Percentiles rank a stretch among this genome's conserved stretches.
These are phyloP conservation scores for Corchorus olitorius DNA, from an alignment of 345 rosid genomes.

Conservation along the genomic window DNA sequence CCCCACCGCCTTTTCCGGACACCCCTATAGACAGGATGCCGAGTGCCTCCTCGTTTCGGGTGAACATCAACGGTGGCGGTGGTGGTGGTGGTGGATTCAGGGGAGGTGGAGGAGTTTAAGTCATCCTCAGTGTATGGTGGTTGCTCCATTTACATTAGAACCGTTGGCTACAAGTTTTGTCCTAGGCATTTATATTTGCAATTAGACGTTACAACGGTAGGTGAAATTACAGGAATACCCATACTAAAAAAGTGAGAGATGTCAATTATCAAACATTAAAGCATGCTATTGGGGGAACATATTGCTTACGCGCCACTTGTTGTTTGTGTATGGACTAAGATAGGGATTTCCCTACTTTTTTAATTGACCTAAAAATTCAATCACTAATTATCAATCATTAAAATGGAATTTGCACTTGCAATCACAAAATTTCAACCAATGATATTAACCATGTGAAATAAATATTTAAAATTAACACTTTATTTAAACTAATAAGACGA, in stretches of 20 bases:
- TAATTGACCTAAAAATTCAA: no score
- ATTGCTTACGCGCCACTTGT: conserved; percentile 15
- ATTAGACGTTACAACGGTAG: not conserved
- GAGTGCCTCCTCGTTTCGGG: conserved; percentile 32
- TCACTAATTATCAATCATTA: no score
- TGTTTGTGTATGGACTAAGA: not conserved
- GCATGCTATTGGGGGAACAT: not conserved
- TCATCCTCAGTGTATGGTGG: conserved; percentile 43
- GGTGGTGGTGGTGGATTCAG: conserved; percentile 25
- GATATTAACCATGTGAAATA: no score
- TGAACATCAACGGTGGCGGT: conserved; percentile 1
- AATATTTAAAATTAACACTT: no score
- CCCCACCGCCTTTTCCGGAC: conserved; percentile 89
- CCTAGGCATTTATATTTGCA: conserved; percentile 32
- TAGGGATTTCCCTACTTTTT: not conserved
- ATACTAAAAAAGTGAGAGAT: not conserved
- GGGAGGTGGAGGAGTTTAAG: conserved; percentile 26
- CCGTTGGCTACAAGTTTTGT: conserved; percentile 23
- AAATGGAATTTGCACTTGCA: no score
- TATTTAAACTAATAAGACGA: not conserved
- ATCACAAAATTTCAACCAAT: no score
- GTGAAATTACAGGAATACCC: conserved; percentile 31
- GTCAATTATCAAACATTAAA: not conserved
- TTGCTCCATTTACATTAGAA: conserved; percentile 46
- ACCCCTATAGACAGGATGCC: conserved; percentile 71